phyloP scores from a whole-genome alignment of 2,329 filamentous ascomycete species.

The Colletotrichum sp. region DNA sequence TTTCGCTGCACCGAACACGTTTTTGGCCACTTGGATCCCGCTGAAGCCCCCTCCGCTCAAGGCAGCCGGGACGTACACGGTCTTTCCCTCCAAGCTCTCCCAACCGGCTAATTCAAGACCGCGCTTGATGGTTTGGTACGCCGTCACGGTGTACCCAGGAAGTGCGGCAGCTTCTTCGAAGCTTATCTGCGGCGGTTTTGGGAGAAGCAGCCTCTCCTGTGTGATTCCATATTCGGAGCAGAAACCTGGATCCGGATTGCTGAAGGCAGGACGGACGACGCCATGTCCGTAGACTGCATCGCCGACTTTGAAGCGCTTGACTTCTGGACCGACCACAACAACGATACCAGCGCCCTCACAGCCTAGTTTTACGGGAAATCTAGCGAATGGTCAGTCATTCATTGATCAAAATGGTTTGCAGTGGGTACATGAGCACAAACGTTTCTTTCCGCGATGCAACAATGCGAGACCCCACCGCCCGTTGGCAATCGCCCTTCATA shows the following conservation, averaged over 20 bases:
- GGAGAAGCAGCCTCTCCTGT: constrained; percentile 36
- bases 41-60: constrained; percentile 52
- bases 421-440: neutral
- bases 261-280: constrained; percentile 41
- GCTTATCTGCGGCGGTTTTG: constrained; percentile 33
- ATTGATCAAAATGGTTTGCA: fast-evolving
- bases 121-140: constrained; percentile 45
- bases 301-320: constrained; percentile 1
- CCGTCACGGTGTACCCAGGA: constrained; percentile 42
- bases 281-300: constrained; percentile 37
- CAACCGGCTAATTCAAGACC: constrained; percentile 40
- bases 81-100: constrained; percentile 51
- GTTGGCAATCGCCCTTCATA: constrained; percentile 38
- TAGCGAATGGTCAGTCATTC: neutral
- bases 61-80: constrained; percentile 55
- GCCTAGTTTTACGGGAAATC: constrained; percentile 27
- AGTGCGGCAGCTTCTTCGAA: constrained; percentile 42
- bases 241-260: constrained; percentile 31
- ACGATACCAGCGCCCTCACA: constrained; percentile 2
- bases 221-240: constrained; percentile 45
- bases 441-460: constrained; percentile 15
- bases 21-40: constrained; percentile 54
- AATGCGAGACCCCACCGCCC: constrained; percentile 25
- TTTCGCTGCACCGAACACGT: constrained; percentile 49
- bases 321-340: neutral